A percentile compares a stretch with the other conserved stretches of the same genome.
phyloP scores from a whole-genome alignment of 192 early-diverging fungal genomes.

The Backusella circina region DNA sequence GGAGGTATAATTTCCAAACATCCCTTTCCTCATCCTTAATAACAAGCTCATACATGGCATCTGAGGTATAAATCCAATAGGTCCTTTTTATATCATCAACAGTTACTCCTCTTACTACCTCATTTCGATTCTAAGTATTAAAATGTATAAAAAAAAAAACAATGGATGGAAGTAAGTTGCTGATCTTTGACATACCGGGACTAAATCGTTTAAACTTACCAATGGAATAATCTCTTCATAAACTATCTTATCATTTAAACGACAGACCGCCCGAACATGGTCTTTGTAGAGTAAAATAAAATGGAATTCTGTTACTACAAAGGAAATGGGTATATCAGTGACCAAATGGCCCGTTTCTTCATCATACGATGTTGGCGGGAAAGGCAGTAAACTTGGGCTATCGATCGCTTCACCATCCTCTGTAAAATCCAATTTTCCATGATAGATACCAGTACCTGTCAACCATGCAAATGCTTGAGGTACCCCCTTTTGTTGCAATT shows the following conservation, averaged over 20 bases:
- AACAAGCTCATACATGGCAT: conserved; percentile 84
- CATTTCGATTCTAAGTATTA: neutral
- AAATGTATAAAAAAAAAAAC: neutral
- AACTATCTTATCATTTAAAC: conserved; percentile 75
- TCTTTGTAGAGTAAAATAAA: conserved; percentile 80
- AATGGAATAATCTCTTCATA: conserved; percentile 77
- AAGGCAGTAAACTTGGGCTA: neutral
- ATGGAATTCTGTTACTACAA: conserved; percentile 88
- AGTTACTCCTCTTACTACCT: conserved; percentile 60
- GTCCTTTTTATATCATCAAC: conserved; percentile 79
- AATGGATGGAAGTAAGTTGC: no score
- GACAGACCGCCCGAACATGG: conserved; percentile 70
- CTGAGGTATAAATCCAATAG: conserved; percentile 86
- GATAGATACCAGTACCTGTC: conserved; percentile 84
- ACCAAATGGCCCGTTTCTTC: conserved; percentile 19
- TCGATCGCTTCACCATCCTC: conserved; percentile 69
- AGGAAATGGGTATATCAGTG: conserved; percentile 63
- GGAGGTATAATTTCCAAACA: conserved; percentile 88
- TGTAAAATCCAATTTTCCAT: conserved; percentile 75
- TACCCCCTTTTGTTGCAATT: conserved; percentile 55
- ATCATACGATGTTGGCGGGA: conserved; percentile 33
- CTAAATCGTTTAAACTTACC: conserved; percentile 39
- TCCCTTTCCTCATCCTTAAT: conserved; percentile 90
- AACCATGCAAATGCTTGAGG: conserved; percentile 88
- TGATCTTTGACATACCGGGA: no score